Conservation (phyloP, 495 filamentous ascomycete genomes). For the Penicillium atrosanguineum region DNA sequence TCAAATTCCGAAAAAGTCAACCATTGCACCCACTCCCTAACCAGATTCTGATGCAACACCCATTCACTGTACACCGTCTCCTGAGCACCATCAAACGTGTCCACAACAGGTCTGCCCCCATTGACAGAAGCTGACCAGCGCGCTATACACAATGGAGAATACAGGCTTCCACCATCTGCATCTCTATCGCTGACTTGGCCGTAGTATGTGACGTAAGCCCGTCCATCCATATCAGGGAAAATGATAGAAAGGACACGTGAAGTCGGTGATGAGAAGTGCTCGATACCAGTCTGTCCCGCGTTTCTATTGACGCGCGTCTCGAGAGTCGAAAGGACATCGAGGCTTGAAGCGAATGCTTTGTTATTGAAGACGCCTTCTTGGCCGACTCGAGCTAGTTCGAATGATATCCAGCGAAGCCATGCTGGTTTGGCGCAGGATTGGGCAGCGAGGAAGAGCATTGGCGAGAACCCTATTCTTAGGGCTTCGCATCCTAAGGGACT, state of each 20-base stretch:
- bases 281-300: neutral
- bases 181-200: neutral
- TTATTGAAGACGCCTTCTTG: slow-evolving; percentile 5
- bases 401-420: slow-evolving; percentile 9
- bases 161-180: neutral
- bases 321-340: slow-evolving; percentile 6
- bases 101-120: neutral
- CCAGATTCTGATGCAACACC: slow-evolving; percentile 5
- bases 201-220: slow-evolving; percentile 1
- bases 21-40: slow-evolving; percentile 7
- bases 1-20: slow-evolving; percentile 6
- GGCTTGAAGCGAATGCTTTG: slow-evolving; percentile 8
- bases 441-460: slow-evolving; percentile 6
- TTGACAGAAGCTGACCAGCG: neutral
- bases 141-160: slow-evolving; percentile 1
- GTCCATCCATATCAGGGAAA: slow-evolving; percentile 2
- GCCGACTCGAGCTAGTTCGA: neutral
- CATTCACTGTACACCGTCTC: neutral
- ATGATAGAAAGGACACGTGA: slow-evolving; percentile 1
- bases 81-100: neutral
- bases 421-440: slow-evolving; percentile 5
- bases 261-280: neutral
- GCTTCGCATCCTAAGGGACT: slow-evolving; percentile 1
- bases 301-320: slow-evolving; percentile 1
- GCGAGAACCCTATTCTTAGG: slow-evolving; percentile 5